A percentile compares a stretch with the other conserved stretches of the same genome.
phyloP scores from a whole-genome alignment of 2,329 filamentous ascomycete species.

The Chrysoporthe puriensis region DNA sequence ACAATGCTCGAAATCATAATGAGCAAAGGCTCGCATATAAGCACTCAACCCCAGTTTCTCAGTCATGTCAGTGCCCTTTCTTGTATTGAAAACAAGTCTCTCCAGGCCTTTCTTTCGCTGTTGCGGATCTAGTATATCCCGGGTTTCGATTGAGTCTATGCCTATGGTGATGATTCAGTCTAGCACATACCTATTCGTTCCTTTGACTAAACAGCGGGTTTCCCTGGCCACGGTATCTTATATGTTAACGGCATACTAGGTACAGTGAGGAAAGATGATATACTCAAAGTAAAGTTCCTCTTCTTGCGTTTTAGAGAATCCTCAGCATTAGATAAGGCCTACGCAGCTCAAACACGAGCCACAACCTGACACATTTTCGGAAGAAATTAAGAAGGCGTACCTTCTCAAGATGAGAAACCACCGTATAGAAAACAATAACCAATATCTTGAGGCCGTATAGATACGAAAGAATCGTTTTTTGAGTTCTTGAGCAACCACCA shows the following conservation, averaged over 20 bases:
- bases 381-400: background rate
- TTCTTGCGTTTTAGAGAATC: no score
- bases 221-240: slow-evolving; percentile 31
- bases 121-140: slow-evolving; percentile 8
- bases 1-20: background rate
- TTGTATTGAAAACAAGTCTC: background rate
- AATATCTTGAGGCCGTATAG: no score
- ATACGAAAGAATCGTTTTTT: no score
- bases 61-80: background rate
- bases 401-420: no score
- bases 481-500: no score
- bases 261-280: slow-evolving; percentile 2
- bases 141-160: background rate
- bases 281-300: no score
- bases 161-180: no score
- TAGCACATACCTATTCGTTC: slow-evolving; percentile 44
- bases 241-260: slow-evolving; percentile 11
- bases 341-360: background rate
- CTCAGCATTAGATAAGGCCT: no score
- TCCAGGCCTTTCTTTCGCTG: slow-evolving; percentile 14
- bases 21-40: background rate
- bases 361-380: slow-evolving; percentile 3
- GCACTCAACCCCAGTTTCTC: background rate
- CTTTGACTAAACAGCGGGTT: slow-evolving; percentile 49
- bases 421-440: no score